Base-by-base conservation (phyloP, 2,329 filamentous ascomycete species). In the Myriosclerotinia duriaeana region DNA sequence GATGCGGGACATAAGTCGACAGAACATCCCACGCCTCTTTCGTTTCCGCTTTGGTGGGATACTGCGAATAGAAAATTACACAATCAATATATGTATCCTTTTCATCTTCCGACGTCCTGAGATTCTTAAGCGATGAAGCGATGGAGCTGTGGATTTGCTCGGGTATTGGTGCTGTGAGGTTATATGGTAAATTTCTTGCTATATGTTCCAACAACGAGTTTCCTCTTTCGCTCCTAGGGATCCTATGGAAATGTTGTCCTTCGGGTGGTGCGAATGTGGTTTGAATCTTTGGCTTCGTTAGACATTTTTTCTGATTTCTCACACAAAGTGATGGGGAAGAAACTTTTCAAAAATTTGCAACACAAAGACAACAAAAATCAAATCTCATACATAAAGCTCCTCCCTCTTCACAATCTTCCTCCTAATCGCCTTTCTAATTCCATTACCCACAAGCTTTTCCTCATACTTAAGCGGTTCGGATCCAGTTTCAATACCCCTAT, bases 381-480 rank as follows among this genome's bases (percentile, higher is more conserved):
- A 40, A 52, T 36, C 50, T 73, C 83, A 72, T 74, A 91, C 86
- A 75, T 88, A 92, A 56, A 94, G 72, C 44, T 89, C 85, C 55
- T 82, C 77, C 67, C 87, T 80, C 59, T 74, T 82, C 56, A 90
- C 79, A n/a, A 85, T 77, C 1, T 85, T 85, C 42, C 87, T 83
- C 8, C 77, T 72, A 62, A 91, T 83, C 46, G 87, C 87, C 65
- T 81, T 80, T 67, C 84, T 81, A 58, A 95, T 81, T 3, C 88
- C 91, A 36, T 85, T 81, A 2, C 87, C 90, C 1, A 92, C 89
- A 8, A 89, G 81, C 64, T 84, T 79, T 77, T 96, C 92, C 70
- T 87, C 84, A 76, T 95, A 95, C 78, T 94, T 90, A 68, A 85
- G 85, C 2, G 90, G 90, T 77, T 93, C 90, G 20, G 89, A 89